Percentiles rank a stretch among this genome's conserved stretches.
Evolutionary conservation across 2,329 filamentous ascomycete species (phyloP).

Genomic region (Venturia pyrina): DNA sequence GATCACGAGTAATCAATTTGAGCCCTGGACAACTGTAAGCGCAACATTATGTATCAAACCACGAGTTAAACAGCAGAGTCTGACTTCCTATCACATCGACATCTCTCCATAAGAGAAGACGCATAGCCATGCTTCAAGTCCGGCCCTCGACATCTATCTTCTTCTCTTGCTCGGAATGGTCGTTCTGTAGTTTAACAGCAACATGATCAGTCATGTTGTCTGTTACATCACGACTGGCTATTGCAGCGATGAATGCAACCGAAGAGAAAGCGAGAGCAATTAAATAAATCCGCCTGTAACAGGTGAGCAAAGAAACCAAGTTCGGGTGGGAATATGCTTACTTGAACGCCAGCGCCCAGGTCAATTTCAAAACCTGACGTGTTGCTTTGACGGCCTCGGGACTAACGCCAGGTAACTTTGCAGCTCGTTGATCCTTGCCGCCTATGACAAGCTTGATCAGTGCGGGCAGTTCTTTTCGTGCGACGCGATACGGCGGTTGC

Average conservation of each 20-base stretch:
- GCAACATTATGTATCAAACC: too few species aligned
- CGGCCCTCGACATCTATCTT: background rate
- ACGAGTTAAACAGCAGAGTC: too few species aligned
- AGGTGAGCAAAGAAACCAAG: too few species aligned
- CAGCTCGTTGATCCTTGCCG: conserved; percentile 5
- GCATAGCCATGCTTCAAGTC: background rate
- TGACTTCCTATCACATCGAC: background rate
- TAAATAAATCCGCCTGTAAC: conserved; percentile 7
- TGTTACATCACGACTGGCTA: conserved; percentile 8
- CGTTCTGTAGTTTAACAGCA: conserved; percentile 11
- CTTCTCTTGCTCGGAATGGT: conserved; percentile 6
- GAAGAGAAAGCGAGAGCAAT: conserved; percentile 7
- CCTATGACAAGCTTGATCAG: conserved; percentile 2
- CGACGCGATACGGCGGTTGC: background rate
- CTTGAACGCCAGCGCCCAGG: conserved; percentile 10
- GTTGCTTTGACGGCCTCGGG: conserved; percentile 7
- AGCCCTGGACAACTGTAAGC: too few species aligned
- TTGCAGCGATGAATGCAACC: conserved; percentile 6
- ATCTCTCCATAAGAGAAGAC: background rate
- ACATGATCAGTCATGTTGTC: conserved; percentile 12
- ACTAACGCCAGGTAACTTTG: conserved; percentile 9
- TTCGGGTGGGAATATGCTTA: background rate
- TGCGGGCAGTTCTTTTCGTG: background rate
- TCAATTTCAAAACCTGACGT: conserved; percentile 6
- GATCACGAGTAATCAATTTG: too few species aligned